Base-by-base conservation (phyloP, 257 asterid species). In the Penstemon eatonii region DNA sequence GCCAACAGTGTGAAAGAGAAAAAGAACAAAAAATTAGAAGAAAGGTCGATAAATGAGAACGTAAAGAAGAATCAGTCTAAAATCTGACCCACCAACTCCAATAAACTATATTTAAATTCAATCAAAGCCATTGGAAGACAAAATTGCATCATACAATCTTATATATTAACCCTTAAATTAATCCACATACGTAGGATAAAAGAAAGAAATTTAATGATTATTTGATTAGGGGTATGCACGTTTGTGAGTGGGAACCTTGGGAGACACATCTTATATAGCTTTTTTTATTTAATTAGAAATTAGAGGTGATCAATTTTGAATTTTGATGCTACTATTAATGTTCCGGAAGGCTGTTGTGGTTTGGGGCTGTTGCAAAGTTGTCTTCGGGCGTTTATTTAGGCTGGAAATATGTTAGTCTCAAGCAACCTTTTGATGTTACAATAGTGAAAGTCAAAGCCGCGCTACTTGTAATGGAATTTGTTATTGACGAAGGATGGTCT, bases 161-260 rank as follows among this genome's bases (percentile, higher is more conserved):
- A 73, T 15, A 66, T 46, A 62, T 63, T 43, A 54, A 7, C 11
- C 63, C 46, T n/a, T n/a, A 63, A 63, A 44, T 19, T 51, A 59
- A 36, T 51, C 56, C 50, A 50, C 59, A 46, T 11, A 25, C 40
- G 55, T 19, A 7, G 18, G 50, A 60, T 60, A 60, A 4, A 36
- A 61, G 60, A 56, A 46, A 5, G 13, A 19, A 65, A 38, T 5
- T n/a, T 45, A 33, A 41, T 4, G 41, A 43, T 37, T 1, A 18
- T 15, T 50, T 52, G 53, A 52, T 71, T 54, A 63, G 70, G 70
- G 36, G 65, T 38, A 9, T 55, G 76, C 76, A 63, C 70, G 76
- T 72, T 72, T 64, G 58, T 64, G 57, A 40, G 63, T 61, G 69
- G 0, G 64, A 53, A n/a, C 65, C 36, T 60, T 40, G 37, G 10